Evolutionary conservation across 148 eudicot genomes (phyloP), one percentile per base, ranked within the genome.

Genomic region (Chenopodium suecicum): DNA sequence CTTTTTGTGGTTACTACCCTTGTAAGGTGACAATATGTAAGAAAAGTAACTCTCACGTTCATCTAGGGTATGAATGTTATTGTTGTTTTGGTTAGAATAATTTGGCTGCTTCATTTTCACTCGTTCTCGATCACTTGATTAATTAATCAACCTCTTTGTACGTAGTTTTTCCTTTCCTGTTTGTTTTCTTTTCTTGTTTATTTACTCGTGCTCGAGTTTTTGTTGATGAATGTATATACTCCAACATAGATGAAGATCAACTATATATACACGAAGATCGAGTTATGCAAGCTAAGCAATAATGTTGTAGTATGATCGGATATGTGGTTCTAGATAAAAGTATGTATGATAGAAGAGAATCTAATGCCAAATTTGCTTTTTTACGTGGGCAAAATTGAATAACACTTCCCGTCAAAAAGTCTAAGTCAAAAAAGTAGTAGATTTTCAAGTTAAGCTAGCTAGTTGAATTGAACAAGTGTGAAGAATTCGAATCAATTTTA

Each of bases 41-140:
- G 83, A 75, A 20, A 75, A 84, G 54, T 84, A 84, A 62, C 73
- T 80, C 76, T 84, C 86, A 2, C 69, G 65, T 62, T 84, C 86
- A 62, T 84, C 86, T 75, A 84, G 29, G 50, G 63, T 75, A 12
- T 62, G 20, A 13, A n/a, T 14, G 14, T 73, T 64, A 34, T 41
- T 58, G 13, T 23, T 32, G 44, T 25, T 54, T 46, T 2, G 19
- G 19, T 8, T 60, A 29, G n/a, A 29, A 69, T 64, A 29, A 69
- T 64, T 70, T 67, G 58, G 73, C 1, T 62, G 74, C 64, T 37
- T 69, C 86, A 83, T 83, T 83, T 79, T 27, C 70, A 27, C 70
- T 67, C 75, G 3, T 37, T 25, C 70, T 14, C 29, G 29, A 27
- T 27, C 9, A 47, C 58, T 22, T 13, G 1, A 29, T 52, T 3